Percentiles rank a stretch among this genome's conserved stretches.
Conservation (phyloP, 2,329 filamentous ascomycete genomes). For the Aspergillus luchuensis region DNA sequence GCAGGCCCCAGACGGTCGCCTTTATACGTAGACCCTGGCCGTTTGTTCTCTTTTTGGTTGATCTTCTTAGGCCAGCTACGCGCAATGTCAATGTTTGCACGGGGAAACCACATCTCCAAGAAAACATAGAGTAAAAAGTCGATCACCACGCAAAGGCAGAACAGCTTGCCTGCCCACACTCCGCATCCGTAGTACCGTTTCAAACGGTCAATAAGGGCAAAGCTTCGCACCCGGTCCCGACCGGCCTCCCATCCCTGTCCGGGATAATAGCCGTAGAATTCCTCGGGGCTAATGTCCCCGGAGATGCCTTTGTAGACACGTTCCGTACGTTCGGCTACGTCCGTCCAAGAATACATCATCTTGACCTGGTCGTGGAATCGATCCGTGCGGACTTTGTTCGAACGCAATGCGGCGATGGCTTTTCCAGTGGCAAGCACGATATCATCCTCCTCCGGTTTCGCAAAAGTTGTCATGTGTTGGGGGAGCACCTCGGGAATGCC, state of each 20-base stretch:
- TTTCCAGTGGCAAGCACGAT: constrained; percentile 84
- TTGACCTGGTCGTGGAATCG: constrained; percentile 96
- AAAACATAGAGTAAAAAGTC: constrained; percentile 91
- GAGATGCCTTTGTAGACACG: constrained; percentile 93
- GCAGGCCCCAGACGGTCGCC: constrained; percentile 9
- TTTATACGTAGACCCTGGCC: not conserved
- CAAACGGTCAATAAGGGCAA: constrained; percentile 88
- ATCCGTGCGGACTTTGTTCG: constrained; percentile 85
- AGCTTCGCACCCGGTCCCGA: constrained; percentile 74
- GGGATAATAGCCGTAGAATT: constrained; percentile 82
- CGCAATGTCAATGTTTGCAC: constrained; percentile 83
- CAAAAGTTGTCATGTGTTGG: constrained; percentile 95
- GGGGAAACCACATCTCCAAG: constrained; percentile 82
- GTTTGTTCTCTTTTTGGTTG: constrained; percentile 15
- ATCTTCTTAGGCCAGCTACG: constrained; percentile 86
- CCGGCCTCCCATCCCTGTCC: constrained; percentile 70
- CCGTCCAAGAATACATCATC: constrained; percentile 98
- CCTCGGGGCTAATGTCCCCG: constrained; percentile 78
- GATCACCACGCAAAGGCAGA: constrained; percentile 90
- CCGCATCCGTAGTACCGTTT: constrained; percentile 98
- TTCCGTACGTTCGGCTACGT: constrained; percentile 91
- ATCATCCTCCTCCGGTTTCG: constrained; percentile 94
- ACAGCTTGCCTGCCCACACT: constrained; percentile 97
- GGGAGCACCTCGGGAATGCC: constrained; percentile 96
- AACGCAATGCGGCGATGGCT: constrained; percentile 82